Percentiles rank a stretch among this genome's conserved stretches.
Conservation (phyloP, 2,329 filamentous ascomycete species). For the Pseudogymnoascus destructans region DNA sequence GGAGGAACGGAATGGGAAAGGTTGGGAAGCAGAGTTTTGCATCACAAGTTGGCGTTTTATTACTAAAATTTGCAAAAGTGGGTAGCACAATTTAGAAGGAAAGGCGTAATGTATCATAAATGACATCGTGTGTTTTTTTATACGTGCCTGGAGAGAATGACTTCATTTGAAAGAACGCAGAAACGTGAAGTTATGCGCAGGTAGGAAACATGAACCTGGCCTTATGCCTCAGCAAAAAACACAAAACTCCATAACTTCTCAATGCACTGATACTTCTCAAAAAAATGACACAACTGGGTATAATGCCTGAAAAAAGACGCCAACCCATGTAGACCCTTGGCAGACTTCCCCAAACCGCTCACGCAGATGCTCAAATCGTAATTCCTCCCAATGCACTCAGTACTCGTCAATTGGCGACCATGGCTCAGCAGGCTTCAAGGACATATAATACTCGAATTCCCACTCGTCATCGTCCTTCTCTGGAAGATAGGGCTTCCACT, state of each 20-base stretch:
- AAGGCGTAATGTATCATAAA: slow-evolving; percentile 4
- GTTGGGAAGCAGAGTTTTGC: slow-evolving; percentile 66
- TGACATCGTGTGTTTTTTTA: background rate
- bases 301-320: background rate
- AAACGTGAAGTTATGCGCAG: background rate
- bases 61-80: slow-evolving; percentile 14
- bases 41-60: slow-evolving; percentile 53
- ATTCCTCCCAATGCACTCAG: background rate
- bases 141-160: background rate
- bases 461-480: background rate
- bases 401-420: background rate
- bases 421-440: background rate
- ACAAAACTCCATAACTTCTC: too few relatives aligned
- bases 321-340: background rate
- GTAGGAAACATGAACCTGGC: background rate
- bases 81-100: slow-evolving; percentile 1
- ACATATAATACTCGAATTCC: slow-evolving; percentile 1
- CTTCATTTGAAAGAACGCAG: background rate
- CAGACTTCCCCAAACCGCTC: background rate
- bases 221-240: background rate
- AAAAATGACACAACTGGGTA: background rate
- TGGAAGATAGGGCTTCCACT: background rate
- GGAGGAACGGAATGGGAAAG: slow-evolving; percentile 77
- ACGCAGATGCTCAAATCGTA: background rate
- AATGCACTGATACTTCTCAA: background rate